phyloP scores from a whole-genome alignment of 2,329 filamentous ascomycete genomes.

The Calonectria pseudoreteaudii region DNA sequence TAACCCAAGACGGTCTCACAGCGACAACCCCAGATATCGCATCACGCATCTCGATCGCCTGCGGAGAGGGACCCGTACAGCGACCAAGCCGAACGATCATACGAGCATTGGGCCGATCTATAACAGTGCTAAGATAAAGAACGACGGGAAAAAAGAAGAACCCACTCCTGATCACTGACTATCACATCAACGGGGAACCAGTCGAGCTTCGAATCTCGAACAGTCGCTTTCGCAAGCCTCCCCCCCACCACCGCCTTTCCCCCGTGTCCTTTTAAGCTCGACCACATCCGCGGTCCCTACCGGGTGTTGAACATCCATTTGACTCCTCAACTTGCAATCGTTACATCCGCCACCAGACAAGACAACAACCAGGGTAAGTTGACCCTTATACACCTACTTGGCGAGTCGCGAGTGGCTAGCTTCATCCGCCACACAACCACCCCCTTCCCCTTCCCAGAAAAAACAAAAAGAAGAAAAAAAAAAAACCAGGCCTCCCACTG shows the following conservation, averaged over 20 bases:
- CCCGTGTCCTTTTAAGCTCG: not conserved
- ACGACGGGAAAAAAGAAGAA: not conserved
- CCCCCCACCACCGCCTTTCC: not conserved
- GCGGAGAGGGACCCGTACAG: not conserved
- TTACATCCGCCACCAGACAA: constrained; percentile 15
- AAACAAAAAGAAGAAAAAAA: too few relatives aligned
- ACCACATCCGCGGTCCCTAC: not conserved
- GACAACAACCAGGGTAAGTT: constrained; percentile 8
- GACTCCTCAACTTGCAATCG: constrained; percentile 1
- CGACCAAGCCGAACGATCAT: not conserved
- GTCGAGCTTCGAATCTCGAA: not conserved
- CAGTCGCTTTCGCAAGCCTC: not conserved
- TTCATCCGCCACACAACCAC: not conserved
- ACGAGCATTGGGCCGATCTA: not conserved
- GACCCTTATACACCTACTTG: constrained; percentile 2
- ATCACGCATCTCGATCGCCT: not conserved
- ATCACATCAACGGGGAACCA: constrained; percentile 1
- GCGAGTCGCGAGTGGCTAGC: not conserved
- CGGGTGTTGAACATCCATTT: not conserved
- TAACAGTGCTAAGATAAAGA: not conserved
- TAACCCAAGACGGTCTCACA: not conserved
- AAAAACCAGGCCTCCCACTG: not conserved
- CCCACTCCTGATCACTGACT: not conserved
- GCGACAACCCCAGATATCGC: not conserved
- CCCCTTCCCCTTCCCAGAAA: not conserved